Evolutionary conservation across 1,284 basidiomycete species (phyloP), one percentile per base, ranked within the genome.

Genomic region (Ganoderma multipileum): DNA sequence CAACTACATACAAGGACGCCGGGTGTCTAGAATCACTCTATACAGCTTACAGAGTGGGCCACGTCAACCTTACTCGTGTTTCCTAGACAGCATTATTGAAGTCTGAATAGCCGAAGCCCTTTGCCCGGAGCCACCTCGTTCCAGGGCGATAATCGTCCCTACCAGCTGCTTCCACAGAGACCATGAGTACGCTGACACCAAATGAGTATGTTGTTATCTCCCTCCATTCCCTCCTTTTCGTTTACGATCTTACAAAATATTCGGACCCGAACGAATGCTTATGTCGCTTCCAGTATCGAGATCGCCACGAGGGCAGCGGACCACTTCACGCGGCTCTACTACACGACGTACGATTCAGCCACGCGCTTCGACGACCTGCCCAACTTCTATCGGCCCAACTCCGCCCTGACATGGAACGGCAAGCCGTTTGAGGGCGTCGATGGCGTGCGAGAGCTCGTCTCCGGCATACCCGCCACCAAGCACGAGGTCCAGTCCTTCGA

Each of bases 401-500:
- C 94, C 2, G 89, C 92, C 1, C 77, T 95, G 70, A 89, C 90
- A 50, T 95, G 94, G 94, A 95, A 95, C 74, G 94, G 94, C n/a
- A 93, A 88, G 68, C 90, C 92, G 1, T 89, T 90, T 68, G 87
- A 91, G 70, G 92, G 92, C 12, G 79, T 84, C 12, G 89, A 91
- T 20, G 91, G 90, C 6, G 82, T 95, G 54, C 85, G 84, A 62
- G 83, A 88, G 65, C 83, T 94, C 59, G 83, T 93, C 44, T 81
- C 85, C 70, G 86, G 86, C 66, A 93, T 93, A 88, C 92, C 92
- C 6, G 81, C 82, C 30, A 92, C 92, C 28, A 91, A 88, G 71
- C 94, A 95, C 75, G 93, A 95, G 69, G 86, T 95, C 33, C 91
- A 94, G 77, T 93, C 91, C 9, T 94, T 92, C 74, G 94, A 95